phyloP scores from a whole-genome alignment of 768 basidiomycete genomes.

The Dendrothele bispora region DNA sequence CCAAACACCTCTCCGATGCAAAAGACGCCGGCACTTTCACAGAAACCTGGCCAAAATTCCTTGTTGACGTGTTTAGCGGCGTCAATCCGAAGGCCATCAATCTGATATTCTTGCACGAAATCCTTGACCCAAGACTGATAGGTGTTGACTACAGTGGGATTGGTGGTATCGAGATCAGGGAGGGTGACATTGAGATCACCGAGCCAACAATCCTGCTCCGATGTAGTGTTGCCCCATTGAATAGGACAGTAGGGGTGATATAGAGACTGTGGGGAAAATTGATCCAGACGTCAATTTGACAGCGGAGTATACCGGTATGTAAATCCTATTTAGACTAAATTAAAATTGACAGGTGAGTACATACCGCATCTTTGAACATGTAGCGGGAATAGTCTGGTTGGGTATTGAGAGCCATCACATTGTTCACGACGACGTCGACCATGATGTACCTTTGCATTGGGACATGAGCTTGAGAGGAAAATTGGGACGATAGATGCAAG shows the following conservation, averaged over 20 bases:
- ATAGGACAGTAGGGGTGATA: slow-evolving; percentile 83
- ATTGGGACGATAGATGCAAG: not conserved
- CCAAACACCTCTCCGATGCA: slow-evolving; percentile 84
- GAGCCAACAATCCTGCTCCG: slow-evolving; percentile 80
- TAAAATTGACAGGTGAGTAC: slow-evolving; percentile 12
- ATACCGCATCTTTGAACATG: slow-evolving; percentile 65
- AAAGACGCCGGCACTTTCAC: slow-evolving; percentile 74
- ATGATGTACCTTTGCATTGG: slow-evolving; percentile 61
- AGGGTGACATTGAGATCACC: slow-evolving; percentile 75
- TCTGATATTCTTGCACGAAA: slow-evolving; percentile 67
- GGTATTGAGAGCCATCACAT: slow-evolving; percentile 72
- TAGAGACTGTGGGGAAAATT: slow-evolving; percentile 43
- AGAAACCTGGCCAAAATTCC: slow-evolving; percentile 78
- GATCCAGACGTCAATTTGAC: not conserved
- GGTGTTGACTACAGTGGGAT: slow-evolving; percentile 56
- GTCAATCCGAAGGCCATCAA: slow-evolving; percentile 90
- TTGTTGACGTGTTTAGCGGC: slow-evolving; percentile 69
- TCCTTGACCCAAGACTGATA: slow-evolving; percentile 71
- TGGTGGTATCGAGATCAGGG: slow-evolving; percentile 77
- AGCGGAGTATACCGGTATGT: not conserved
- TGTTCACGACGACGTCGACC: slow-evolving; percentile 85
- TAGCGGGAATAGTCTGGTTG: slow-evolving; percentile 65
- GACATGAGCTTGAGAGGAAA: slow-evolving; percentile 2
- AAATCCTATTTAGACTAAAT: not conserved
- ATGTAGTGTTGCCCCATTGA: slow-evolving; percentile 66